Evolutionary conservation across 108 stramenopile genomes (phyloP), one percentile per base, ranked within the genome.

Genomic region (Asterionellopsis glacialis): DNA sequence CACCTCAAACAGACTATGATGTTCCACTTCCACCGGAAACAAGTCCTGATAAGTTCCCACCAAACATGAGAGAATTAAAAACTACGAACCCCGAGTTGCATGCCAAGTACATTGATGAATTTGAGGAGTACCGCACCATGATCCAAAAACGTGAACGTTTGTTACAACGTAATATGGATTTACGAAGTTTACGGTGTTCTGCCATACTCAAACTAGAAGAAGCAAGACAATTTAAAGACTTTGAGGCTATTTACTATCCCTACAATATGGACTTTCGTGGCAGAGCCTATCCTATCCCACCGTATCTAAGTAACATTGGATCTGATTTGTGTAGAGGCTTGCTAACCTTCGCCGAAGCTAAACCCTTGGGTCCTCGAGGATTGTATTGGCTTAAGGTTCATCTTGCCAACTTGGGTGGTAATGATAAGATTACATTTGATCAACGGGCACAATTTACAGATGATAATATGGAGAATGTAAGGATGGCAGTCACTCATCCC

Each of bases 231-330:
- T 95, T 97, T 71, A 60, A 74, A 68, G 82, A 96, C 41, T 91
- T 84, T 56, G 85, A 88, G 23, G 67, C 72, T 57, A 86, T 99
- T 33, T 99, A 88, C 76, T 99, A 98, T 61, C 98, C 98, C 10
- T 96, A 97, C 89, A 99, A 98, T 73, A 73, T 99, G 59, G 99
- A 99, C 70, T 99, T 99, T 69, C 79, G 99, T 13, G 98, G 99
- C 16, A 78, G 99, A 13, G 98, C 95, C 13, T 82, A 99, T 65
- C 99, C 99, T 11, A 77, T 99, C 0, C 97, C 99, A 43, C 98
- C 99, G 2, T 95, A 99, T 73, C 67, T 99, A 6, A 98, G 93
- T 53, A 97, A 96, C 76, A 80, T 98, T 40, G 98, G 98, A 10
- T 91, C 94, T 0, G 99, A 99, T 76, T 62, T 99, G 11, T 97